Evolutionary conservation across 352 stramenopile species (phyloP).

Genomic region (Peronospora farinosa): DNA sequence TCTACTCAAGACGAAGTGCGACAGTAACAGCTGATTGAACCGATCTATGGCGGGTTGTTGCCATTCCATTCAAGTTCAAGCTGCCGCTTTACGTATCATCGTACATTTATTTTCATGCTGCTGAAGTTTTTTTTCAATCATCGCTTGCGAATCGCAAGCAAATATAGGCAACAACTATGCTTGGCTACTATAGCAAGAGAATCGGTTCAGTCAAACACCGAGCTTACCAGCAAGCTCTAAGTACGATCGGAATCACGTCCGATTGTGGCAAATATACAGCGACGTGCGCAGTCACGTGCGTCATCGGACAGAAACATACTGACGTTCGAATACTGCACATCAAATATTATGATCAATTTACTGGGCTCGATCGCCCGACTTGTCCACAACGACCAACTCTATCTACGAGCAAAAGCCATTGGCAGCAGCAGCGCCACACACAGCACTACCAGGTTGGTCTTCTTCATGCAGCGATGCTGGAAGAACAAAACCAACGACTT

Average conservation of each 20-base stretch:
- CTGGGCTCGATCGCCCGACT: background rate
- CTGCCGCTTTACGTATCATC: background rate
- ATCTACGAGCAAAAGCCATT: conserved; percentile 29
- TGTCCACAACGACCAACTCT: conserved; percentile 5
- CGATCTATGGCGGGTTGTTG: background rate
- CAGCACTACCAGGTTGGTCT: conserved; percentile 33
- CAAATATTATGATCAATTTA: conserved; percentile 20
- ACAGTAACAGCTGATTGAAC: conserved; percentile 4
- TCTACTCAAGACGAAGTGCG: conserved; percentile 7
- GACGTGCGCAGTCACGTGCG: no score
- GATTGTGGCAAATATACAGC: no score
- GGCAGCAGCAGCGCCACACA: conserved; percentile 36
- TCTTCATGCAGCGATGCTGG: conserved; percentile 30
- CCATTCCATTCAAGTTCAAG: conserved; percentile 8
- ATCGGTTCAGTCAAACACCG: no score
- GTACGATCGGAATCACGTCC: no score
- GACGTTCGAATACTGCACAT: conserved; percentile 4
- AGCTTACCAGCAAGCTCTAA: no score
- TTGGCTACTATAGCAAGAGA: no score
- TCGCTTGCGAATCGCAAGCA: no score
- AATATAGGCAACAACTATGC: no score
- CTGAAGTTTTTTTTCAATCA: no score
- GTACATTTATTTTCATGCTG: background rate
- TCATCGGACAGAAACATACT: background rate
- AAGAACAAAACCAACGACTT: conserved; percentile 31